Evolutionary conservation across 805 yeast species (phyloP).

Genomic region (Cyberlindnera veronae): DNA sequence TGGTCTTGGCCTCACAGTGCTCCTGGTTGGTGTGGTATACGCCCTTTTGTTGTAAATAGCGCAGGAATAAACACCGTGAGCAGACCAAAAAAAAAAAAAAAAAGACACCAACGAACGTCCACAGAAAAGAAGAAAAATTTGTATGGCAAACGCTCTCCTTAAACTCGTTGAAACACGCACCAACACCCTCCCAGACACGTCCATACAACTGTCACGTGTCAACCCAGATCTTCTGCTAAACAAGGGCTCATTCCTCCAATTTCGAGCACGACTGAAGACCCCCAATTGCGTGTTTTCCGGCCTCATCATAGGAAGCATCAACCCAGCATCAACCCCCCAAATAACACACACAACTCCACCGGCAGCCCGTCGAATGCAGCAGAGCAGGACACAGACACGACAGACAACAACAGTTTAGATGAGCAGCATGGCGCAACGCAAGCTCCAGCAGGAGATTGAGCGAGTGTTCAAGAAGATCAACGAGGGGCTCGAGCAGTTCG

Average conservation of each 20-base stretch:
- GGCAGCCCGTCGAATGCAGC: too few relatives aligned
- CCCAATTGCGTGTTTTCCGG: too few relatives aligned
- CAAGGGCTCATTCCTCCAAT: too few relatives aligned
- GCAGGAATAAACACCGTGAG: background rate
- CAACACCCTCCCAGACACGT: too few relatives aligned
- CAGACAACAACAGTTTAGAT: background rate
- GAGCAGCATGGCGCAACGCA: conserved; percentile 24
- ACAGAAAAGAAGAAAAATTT: background rate
- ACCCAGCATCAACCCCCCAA: too few relatives aligned
- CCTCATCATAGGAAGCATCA: too few relatives aligned
- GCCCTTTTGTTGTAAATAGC: conserved; percentile 6
- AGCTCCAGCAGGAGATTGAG: conserved; percentile 65
- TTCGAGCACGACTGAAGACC: too few relatives aligned
- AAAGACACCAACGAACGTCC: background rate
- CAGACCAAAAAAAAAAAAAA: background rate
- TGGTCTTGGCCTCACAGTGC: background rate
- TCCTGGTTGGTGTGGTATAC: conserved; percentile 12
- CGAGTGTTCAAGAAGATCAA: conserved; percentile 83
- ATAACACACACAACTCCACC: background rate
- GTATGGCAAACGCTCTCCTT: background rate
- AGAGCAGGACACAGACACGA: background rate
- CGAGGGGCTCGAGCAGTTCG: conserved; percentile 86
- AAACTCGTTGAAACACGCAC: background rate
- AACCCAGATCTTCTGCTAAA: too few relatives aligned
- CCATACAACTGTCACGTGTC: too few relatives aligned